These are phyloP conservation scores for Trichoderma endophyticum DNA, from an alignment of 2,329 filamentous ascomycete genomes.

Conservation along the genomic window DNA sequence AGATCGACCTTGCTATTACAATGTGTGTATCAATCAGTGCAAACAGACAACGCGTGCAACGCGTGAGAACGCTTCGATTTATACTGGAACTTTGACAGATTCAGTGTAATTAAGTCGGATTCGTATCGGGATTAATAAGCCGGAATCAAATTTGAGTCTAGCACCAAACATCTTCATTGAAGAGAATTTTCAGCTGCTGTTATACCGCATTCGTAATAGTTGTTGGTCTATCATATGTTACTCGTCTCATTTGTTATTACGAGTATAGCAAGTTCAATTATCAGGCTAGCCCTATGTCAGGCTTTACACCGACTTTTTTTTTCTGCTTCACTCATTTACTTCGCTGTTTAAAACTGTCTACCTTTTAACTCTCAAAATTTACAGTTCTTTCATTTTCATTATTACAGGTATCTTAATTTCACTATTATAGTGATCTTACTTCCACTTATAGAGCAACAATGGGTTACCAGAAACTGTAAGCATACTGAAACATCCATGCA, in stretches of 20 bases:
- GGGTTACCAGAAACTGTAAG: neutral
- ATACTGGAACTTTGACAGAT: neutral
- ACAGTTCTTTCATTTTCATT: neutral
- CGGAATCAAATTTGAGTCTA: neutral
- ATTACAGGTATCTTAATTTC: neutral
- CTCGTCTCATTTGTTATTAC: neutral
- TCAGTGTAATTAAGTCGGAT: neutral
- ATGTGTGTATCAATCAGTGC: neutral
- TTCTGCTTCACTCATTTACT: neutral
- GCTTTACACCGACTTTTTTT: neutral
- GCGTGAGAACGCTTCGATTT: neutral
- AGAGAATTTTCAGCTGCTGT: neutral
- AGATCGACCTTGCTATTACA: neutral
- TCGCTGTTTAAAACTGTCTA: neutral
- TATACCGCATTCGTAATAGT: neutral
- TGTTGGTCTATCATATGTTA: neutral
- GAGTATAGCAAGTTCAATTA: neutral
- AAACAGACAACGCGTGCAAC: neutral
- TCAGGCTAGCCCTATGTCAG: neutral
- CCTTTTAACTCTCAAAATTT: neutral
- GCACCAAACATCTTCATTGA: neutral
- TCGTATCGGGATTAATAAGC: neutral
- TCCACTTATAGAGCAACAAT: neutral
- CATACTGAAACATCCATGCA: neutral
- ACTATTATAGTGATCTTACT: neutral